Base-by-base conservation (phyloP, 2,329 filamentous ascomycete species). In the Fusarium multiceps region DNA sequence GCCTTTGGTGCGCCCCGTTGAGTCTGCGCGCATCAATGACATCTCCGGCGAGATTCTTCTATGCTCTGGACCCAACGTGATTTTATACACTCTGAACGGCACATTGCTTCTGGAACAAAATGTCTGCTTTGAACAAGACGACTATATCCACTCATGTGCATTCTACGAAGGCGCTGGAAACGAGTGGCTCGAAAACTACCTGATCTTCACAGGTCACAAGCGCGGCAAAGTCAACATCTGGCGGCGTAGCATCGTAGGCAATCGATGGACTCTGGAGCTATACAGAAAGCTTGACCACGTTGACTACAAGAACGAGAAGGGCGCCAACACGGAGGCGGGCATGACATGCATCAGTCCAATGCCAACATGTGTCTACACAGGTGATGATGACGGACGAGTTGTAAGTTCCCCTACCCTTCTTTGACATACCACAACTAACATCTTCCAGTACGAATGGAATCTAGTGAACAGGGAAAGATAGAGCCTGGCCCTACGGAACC, bases 151-250 rank as follows among this genome's bases (percentile, higher is more conserved):
- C 50, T 90, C 91, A 2, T 96, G 94, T 69, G 93, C 94, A 4
- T 97, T 97, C 79, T 98, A 98, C 80, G 94, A 98, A 78, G 95
- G 95, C 0, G 87, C 90, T 0, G 92, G 91, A 4, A 96, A 94
- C 73, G 96, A 98, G 80, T 98, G 94, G 93, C 85, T 97, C 6
- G 93, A 97, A 80, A 90, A 91, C 57, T 90, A 91, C 65, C 84
- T 99, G 45, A 83, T 98, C 40, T 94, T 99, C 69, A 98, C 95
- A 0, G 96, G 96, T 0, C 96, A 98, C 77, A 86, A 88, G 68
- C 85, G 90, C 54, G 96, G 96, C 0, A 86, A 94, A 16, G 94
- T 97, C 34, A 97, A 97, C 74, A 89, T 92, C 21, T 92, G 91
- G 88, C 83, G 84, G 51, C 86, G 87, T 71, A 81, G 89, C 16